A percentile compares a stretch with the other conserved stretches of the same genome.
These are phyloP conservation scores for Coniophora puteana DNA, from an alignment of 1,284 basidiomycete genomes.

Conservation along the genomic window DNA sequence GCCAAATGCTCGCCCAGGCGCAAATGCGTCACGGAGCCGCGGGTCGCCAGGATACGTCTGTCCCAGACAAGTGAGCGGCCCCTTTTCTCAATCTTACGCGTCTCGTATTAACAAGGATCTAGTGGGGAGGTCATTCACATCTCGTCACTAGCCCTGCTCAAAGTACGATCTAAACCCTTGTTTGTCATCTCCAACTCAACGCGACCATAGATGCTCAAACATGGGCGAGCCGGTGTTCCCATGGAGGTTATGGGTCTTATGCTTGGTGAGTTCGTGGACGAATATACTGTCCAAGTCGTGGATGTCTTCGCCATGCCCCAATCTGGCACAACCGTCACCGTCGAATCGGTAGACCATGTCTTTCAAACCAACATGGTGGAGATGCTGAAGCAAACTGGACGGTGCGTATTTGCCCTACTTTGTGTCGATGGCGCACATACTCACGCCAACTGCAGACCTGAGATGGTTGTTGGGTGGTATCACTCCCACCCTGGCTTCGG, in stretches of 20 bases:
- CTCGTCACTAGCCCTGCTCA: slow-evolving; percentile 88
- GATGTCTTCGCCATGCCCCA: slow-evolving; percentile 99
- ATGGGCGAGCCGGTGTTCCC: slow-evolving; percentile 97
- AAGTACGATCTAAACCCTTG: slow-evolving; percentile 48
- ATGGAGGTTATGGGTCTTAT: slow-evolving; percentile 99
- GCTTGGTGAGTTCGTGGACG: slow-evolving; percentile 98
- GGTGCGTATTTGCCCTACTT: slow-evolving; percentile 42
- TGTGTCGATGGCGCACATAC: neutral
- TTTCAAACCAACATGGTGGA: slow-evolving; percentile 99
- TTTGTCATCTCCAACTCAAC: slow-evolving; percentile 4
- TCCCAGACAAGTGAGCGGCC: slow-evolving; percentile 70
- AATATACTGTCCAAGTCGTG: slow-evolving; percentile 96
- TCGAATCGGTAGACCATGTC: slow-evolving; percentile 98
- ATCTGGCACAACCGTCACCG: slow-evolving; percentile 96
- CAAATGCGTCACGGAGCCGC: slow-evolving; percentile 38
- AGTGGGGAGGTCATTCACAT: slow-evolving; percentile 98
- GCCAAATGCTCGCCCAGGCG: slow-evolving; percentile 52
- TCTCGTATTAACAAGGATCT: slow-evolving; percentile 7
- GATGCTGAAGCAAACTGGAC: slow-evolving; percentile 98
- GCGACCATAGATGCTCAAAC: slow-evolving; percentile 91
- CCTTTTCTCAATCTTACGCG: slow-evolving; percentile 7
- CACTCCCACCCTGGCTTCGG: slow-evolving; percentile 99
- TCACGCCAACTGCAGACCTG: slow-evolving; percentile 60
- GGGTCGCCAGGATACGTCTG: slow-evolving; percentile 43
- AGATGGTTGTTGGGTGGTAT: slow-evolving; percentile 99